A percentile compares a stretch with the other conserved stretches of the same genome.
These are phyloP conservation scores for Scheffersomyces illinoinensis DNA, from an alignment of 1,139 yeast genomes.

Conservation along the genomic window DNA sequence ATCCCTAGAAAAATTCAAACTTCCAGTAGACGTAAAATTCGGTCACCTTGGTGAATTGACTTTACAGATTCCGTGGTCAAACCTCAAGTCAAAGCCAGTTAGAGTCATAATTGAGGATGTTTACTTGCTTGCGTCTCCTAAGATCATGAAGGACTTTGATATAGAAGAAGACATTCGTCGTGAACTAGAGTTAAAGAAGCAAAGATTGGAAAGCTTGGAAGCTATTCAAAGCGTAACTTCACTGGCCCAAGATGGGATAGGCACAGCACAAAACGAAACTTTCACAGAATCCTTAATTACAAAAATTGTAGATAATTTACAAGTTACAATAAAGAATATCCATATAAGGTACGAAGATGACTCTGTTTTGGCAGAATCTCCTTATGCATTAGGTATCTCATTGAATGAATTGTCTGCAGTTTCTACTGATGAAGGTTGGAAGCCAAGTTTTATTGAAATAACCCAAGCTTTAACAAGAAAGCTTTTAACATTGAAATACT, in stretches of 20 bases:
- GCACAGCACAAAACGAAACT: conserved; percentile 62
- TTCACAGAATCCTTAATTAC: conserved; percentile 87
- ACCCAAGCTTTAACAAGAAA: conserved; percentile 72
- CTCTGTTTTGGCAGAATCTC: conserved; percentile 61
- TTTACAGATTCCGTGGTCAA: conserved; percentile 95
- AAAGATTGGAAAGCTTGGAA: conserved; percentile 71
- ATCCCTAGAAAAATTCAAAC: conserved; percentile 79
- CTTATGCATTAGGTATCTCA: conserved; percentile 83
- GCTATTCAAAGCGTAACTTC: conserved; percentile 48
- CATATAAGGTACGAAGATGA: conserved; percentile 91
- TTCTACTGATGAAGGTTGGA: conserved; percentile 85
- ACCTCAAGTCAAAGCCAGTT: conserved; percentile 89
- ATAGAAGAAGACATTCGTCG: conserved; percentile 67
- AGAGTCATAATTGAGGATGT: conserved; percentile 88
- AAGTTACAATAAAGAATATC: conserved; percentile 87
- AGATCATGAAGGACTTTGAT: conserved; percentile 51
- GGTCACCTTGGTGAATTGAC: conserved; percentile 92
- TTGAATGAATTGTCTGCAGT: conserved; percentile 87
- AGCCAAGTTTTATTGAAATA: conserved; percentile 79
- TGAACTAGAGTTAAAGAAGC: conserved; percentile 64
- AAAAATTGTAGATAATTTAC: conserved; percentile 89
- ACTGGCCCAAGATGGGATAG: conserved; percentile 32
- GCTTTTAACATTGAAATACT: conserved; percentile 69
- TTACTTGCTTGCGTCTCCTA: conserved; percentile 78
- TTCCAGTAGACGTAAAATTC: conserved; percentile 87